Percentiles rank a stretch among this genome's conserved stretches.
Conservation (phyloP, 257 asterid species). For the Ilex aquifolium region DNA sequence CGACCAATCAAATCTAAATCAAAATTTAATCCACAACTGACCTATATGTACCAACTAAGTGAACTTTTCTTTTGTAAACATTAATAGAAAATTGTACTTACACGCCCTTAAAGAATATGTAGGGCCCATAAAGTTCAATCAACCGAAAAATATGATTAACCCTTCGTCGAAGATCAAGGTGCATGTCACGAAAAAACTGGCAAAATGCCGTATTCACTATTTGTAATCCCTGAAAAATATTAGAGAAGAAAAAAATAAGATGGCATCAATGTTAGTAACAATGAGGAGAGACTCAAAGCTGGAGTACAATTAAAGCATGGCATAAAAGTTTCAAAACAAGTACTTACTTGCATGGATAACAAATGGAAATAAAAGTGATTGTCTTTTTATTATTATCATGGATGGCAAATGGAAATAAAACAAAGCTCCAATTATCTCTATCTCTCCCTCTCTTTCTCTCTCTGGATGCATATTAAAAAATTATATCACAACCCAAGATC, state of each 20-base stretch:
- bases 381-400: too few species aligned
- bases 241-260: neutral
- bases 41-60: too few species aligned
- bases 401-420: too few species aligned
- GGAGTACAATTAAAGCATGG: neutral
- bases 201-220: slow-evolving; percentile 58
- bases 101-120: slow-evolving; percentile 80
- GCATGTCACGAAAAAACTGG: slow-evolving; percentile 50
- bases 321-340: neutral
- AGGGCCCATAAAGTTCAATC: slow-evolving; percentile 72
- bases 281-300: neutral
- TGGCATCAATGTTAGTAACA: neutral
- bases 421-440: too few species aligned
- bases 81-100: slow-evolving; percentile 30
- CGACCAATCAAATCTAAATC: neutral
- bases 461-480: too few species aligned
- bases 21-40: neutral
- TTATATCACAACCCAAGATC: too few species aligned
- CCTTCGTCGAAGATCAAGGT: slow-evolving; percentile 41
- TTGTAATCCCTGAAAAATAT: slow-evolving; percentile 45
- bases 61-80: neutral
- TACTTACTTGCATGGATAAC: neutral
- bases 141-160: slow-evolving; percentile 53
- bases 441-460: too few species aligned
- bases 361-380: neutral